Conservation (phyloP, 164 flowering plant species). For the Magnolia officinalis region DNA sequence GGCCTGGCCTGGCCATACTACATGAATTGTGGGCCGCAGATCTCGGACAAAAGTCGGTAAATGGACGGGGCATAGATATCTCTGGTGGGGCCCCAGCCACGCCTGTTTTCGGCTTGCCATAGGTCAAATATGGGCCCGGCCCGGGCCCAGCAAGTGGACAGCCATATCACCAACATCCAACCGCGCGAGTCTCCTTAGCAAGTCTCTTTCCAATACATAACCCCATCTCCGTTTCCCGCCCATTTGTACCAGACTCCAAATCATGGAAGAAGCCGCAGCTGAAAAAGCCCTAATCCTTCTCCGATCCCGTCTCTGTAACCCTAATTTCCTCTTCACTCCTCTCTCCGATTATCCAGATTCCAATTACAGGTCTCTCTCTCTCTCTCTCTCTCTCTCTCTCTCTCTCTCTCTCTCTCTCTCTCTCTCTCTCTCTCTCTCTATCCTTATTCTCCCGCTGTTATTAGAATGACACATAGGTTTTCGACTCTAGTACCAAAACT, state of each 20-base stretch:
- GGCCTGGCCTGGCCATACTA: too few relatives aligned
- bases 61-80: too few relatives aligned
- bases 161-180: not conserved
- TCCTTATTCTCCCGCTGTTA: not conserved
- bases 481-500: not conserved
- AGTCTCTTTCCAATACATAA: not conserved
- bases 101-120: too few relatives aligned
- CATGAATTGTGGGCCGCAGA: too few relatives aligned
- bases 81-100: too few relatives aligned
- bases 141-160: too few relatives aligned
- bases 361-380: conserved; percentile 52
- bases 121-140: too few relatives aligned
- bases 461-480: not conserved
- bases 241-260: not conserved
- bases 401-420: not conserved
- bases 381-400: not conserved
- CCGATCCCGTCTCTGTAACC: conserved; percentile 56
- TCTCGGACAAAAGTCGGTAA: too few relatives aligned
- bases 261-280: conserved; percentile 24
- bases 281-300: conserved; percentile 51
- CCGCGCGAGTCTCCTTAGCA: not conserved
- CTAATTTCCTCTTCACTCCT: conserved; percentile 42
- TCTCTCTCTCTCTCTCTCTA: not conserved
- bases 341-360: conserved; percentile 52
- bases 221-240: not conserved